phyloP scores from a whole-genome alignment of 2,329 filamentous ascomycete species.

The Madurella mycetomatis region DNA sequence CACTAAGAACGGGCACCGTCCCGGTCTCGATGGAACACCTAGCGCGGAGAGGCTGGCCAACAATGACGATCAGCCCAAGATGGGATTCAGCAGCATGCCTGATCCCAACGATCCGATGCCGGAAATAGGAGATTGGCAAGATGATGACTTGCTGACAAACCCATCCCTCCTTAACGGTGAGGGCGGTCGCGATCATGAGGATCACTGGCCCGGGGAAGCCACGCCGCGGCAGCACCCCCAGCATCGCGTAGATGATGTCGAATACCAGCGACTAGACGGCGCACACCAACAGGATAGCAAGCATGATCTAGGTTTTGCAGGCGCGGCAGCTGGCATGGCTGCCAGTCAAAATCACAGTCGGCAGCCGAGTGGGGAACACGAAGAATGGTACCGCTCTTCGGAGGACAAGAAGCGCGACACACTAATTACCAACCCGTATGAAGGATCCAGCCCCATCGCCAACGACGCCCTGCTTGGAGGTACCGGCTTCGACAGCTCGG shows the following conservation, averaged over 20 bases:
- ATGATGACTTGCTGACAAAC: conserved; percentile 73
- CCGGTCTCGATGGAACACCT: conserved; percentile 45
- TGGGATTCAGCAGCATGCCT: conserved; percentile 68
- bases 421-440: conserved; percentile 62
- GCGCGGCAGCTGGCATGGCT: conserved; percentile 45
- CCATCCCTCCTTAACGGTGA: conserved; percentile 78
- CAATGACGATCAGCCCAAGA: conserved; percentile 46
- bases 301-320: conserved; percentile 36
- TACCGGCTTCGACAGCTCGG: conserved; percentile 22
- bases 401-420: conserved; percentile 63
- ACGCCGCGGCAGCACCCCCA: conserved; percentile 42
- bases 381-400: conserved; percentile 60
- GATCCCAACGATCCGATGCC: conserved; percentile 67
- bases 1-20: conserved; percentile 52
- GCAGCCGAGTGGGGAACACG: conserved; percentile 53
- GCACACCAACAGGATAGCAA: conserved; percentile 33
- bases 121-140: conserved; percentile 64
- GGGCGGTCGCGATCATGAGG: conserved; percentile 42
- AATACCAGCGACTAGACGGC: conserved; percentile 28
- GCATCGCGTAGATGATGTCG: conserved; percentile 30
- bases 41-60: conserved; percentile 55
- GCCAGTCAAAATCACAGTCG: conserved; percentile 49
- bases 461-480: conserved; percentile 46
- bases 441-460: conserved; percentile 58
- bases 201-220: conserved; percentile 53